Evolutionary conservation across 2,329 filamentous ascomycete genomes (phyloP).

Genomic region (Pseudocercospora fijiensis): DNA sequence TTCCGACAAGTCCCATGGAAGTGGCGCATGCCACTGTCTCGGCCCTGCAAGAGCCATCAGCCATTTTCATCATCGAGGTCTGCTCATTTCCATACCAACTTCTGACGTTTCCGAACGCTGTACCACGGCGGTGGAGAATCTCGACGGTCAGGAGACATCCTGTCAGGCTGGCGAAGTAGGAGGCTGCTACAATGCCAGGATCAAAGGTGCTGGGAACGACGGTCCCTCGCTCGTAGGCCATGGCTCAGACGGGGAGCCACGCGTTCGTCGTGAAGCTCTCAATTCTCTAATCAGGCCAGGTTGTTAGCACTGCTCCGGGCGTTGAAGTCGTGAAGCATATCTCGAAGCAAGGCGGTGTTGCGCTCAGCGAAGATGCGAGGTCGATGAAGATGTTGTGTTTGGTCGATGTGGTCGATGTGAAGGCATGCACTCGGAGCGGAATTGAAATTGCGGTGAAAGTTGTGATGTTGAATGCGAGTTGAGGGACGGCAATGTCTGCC

Average conservation of each 20-base stretch:
- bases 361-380: too few relatives aligned
- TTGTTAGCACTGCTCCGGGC: not conserved
- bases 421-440: not conserved
- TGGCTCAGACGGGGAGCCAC: not conserved
- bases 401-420: not conserved
- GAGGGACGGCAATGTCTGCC: not conserved
- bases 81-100: slow-evolving; percentile 33
- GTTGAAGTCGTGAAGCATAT: not conserved
- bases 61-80: not conserved
- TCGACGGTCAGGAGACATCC: slow-evolving; percentile 79
- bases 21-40: slow-evolving; percentile 45
- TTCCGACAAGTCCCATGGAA: slow-evolving; percentile 51
- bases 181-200: slow-evolving; percentile 66
- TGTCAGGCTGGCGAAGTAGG: slow-evolving; percentile 68
- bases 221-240: slow-evolving; percentile 10
- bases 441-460: not conserved
- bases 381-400: not conserved
- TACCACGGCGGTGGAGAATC: slow-evolving; percentile 64
- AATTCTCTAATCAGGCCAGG: not conserved
- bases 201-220: slow-evolving; percentile 44
- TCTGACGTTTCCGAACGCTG: slow-evolving; percentile 33
- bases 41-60: slow-evolving; percentile 35
- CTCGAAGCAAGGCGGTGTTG: too few relatives aligned
- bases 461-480: not conserved
- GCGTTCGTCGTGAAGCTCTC: not conserved